These are phyloP conservation scores for Halteria grandinella DNA, from an alignment of 73 alveolate species.

Conservation along the genomic window DNA sequence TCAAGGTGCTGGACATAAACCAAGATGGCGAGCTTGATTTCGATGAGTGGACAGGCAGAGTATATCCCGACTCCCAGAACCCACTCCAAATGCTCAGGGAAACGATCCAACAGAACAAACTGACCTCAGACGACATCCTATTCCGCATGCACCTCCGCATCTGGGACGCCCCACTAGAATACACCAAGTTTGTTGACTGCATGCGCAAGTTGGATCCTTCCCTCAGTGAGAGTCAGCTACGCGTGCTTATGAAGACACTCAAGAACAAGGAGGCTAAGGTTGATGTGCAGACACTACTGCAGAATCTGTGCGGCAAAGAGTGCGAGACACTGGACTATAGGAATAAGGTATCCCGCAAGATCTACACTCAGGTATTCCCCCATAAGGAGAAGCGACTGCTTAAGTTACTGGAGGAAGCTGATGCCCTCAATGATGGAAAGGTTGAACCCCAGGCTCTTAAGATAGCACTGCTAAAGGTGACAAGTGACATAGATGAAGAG, in stretches of 20 bases:
- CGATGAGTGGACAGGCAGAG: slow-evolving; percentile 67
- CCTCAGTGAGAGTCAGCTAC: slow-evolving; percentile 41
- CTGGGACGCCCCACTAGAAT: slow-evolving; percentile 70
- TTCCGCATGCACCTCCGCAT: slow-evolving; percentile 47
- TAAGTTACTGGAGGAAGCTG: slow-evolving; percentile 48
- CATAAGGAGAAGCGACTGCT: slow-evolving; percentile 19
- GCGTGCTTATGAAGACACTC: slow-evolving; percentile 43
- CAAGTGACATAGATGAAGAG: slow-evolving; percentile 11
- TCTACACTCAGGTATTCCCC: slow-evolving; percentile 28
- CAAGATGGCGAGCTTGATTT: slow-evolving; percentile 63
- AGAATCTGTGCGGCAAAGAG: slow-evolving; percentile 52
- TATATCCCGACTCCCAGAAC: slow-evolving; percentile 60
- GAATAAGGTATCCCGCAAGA: slow-evolving; percentile 41
- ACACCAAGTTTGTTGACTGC: slow-evolving; percentile 38
- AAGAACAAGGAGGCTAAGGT: slow-evolving; percentile 47
- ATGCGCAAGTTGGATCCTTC: slow-evolving; percentile 59
- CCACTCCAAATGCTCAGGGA: slow-evolving; percentile 69
- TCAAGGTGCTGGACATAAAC: slow-evolving; percentile 44
- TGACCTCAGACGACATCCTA: slow-evolving; percentile 63
- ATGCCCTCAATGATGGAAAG: slow-evolving; percentile 62
- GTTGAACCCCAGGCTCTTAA: slow-evolving; percentile 62
- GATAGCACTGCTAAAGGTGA: slow-evolving; percentile 31
- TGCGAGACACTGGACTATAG: slow-evolving; percentile 65
- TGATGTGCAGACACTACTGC: slow-evolving; percentile 46
- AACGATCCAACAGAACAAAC: slow-evolving; percentile 12